Evolutionary conservation across 805 yeast genomes (phyloP).

Genomic region (Debaryomyces hansenii): DNA sequence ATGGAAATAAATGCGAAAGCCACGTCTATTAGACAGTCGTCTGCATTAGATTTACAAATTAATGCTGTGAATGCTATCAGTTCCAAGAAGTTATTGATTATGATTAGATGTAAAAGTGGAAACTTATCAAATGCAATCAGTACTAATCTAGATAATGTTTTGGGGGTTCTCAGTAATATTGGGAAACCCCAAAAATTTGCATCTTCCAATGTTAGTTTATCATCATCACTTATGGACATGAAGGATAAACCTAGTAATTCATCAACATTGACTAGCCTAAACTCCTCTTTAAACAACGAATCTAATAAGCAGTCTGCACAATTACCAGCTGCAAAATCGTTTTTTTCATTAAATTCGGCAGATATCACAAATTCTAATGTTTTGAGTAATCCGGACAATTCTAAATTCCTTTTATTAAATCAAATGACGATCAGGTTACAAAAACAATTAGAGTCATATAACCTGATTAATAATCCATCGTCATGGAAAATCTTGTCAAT

Average conservation of each 20-base stretch:
- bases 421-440: conserved; percentile 39
- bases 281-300: conserved; percentile 6
- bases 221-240: conserved; percentile 40
- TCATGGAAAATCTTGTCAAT: conserved; percentile 44
- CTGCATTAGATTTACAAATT: conserved; percentile 42
- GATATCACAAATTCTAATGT: conserved; percentile 19
- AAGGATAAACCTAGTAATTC: conserved; percentile 20
- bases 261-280: conserved; percentile 23
- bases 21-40: conserved; percentile 30
- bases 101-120: conserved; percentile 34
- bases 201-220: conserved; percentile 27
- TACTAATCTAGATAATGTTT: conserved; percentile 25
- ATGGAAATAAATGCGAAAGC: conserved; percentile 24
- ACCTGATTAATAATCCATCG: conserved; percentile 32
- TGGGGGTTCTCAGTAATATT: conserved; percentile 21
- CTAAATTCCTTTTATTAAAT: conserved; percentile 22
- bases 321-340: conserved; percentile 7
- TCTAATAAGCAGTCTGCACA: background rate
- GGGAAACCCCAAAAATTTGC: conserved; percentile 5
- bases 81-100: conserved; percentile 23
- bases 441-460: conserved; percentile 29
- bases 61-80: conserved; percentile 32
- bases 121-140: conserved; percentile 23
- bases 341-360: conserved; percentile 18
- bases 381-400: conserved; percentile 24